Evolutionary conservation across 1,284 basidiomycete species (phyloP).

Genomic region (Cutaneotrichosporon cyanovorans): DNA sequence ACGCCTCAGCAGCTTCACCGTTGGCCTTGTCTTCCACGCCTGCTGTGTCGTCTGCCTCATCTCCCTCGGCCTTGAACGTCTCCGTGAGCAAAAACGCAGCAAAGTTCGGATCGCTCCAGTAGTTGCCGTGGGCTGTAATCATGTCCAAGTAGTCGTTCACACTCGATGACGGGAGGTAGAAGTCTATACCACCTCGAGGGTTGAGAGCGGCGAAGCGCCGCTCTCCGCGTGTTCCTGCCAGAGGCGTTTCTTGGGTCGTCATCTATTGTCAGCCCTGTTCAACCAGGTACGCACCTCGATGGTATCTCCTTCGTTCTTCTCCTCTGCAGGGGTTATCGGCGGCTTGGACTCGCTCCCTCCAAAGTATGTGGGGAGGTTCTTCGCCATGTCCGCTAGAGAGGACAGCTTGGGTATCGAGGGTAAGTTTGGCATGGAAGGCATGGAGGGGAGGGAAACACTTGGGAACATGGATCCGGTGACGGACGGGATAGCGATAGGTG

Average conservation of each 20-base stretch:
- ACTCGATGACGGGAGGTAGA: conserved; percentile 39
- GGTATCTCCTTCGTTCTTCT: conserved; percentile 26
- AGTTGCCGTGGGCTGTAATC: conserved; percentile 41
- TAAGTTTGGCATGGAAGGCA: conserved; percentile 39
- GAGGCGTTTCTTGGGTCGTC: conserved; percentile 17
- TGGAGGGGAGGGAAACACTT: conserved; percentile 41
- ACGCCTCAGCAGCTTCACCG: not conserved
- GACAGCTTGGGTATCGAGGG: conserved; percentile 32
- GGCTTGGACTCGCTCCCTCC: conserved; percentile 6
- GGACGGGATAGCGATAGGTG: conserved; percentile 47
- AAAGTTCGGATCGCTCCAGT: conserved; percentile 41
- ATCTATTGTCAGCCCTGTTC: conserved; percentile 19
- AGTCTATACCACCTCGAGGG: conserved; percentile 46
- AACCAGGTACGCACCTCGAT: conserved; percentile 11
- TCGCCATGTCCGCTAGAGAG: conserved; percentile 25
- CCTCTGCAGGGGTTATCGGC: too few relatives aligned
- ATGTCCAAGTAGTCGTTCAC: conserved; percentile 45
- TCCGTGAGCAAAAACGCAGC: conserved; percentile 44
- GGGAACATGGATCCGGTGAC: conserved; percentile 38
- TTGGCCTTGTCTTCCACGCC: not conserved
- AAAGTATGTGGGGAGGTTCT: conserved; percentile 33
- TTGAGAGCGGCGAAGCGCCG: conserved; percentile 45
- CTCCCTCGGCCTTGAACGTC: conserved; percentile 20
- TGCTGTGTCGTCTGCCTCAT: not conserved
- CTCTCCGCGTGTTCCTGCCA: conserved; percentile 37